Evolutionary conservation across 1,139 yeast genomes (phyloP).

Genomic region (Suhomyces kunorum): DNA sequence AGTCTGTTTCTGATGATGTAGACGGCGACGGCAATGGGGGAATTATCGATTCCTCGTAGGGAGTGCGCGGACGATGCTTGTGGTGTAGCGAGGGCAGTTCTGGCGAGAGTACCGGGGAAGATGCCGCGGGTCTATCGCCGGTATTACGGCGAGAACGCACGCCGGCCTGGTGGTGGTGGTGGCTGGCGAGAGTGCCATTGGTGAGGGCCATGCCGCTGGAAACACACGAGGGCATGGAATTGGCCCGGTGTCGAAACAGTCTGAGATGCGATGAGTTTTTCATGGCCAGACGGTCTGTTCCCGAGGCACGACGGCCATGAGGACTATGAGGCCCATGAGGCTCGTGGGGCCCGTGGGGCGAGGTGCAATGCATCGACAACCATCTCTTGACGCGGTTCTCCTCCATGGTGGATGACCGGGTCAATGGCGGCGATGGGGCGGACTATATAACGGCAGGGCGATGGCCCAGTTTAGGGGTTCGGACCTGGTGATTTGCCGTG

Average conservation of each 20-base stretch:
- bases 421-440: too few relatives aligned
- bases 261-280: neutral
- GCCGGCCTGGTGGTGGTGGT: neutral
- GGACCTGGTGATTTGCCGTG: slow-evolving; percentile 4
- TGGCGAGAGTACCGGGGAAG: neutral
- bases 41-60: slow-evolving; percentile 9
- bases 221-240: slow-evolving; percentile 3
- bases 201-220: neutral
- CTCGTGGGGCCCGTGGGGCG: neutral
- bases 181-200: neutral
- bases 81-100: neutral
- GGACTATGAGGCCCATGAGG: too few relatives aligned
- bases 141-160: neutral
- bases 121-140: neutral
- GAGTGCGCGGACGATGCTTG: slow-evolving; percentile 1
- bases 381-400: slow-evolving; percentile 6
- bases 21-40: slow-evolving; percentile 15
- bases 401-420: slow-evolving; percentile 5
- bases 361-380: slow-evolving; percentile 2
- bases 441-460: slow-evolving; percentile 3
- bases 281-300: neutral
- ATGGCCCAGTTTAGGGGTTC: slow-evolving; percentile 1
- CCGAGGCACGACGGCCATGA: too few relatives aligned
- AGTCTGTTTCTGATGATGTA: neutral
- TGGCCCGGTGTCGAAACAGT: slow-evolving; percentile 6